These are phyloP conservation scores for Tephrocybe rancida DNA, from an alignment of 768 basidiomycete genomes.

Conservation along the genomic window DNA sequence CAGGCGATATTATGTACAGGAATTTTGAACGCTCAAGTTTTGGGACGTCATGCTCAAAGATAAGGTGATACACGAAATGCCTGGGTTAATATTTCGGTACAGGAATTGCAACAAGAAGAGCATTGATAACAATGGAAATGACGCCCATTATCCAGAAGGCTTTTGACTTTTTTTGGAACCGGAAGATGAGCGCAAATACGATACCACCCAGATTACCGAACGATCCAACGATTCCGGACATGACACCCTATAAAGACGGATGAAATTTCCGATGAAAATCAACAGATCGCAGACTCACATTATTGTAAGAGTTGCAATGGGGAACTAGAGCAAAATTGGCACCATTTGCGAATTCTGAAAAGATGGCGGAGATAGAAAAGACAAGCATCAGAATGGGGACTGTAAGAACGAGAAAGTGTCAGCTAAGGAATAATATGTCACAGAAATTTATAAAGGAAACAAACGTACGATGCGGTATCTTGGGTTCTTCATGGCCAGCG, in stretches of 20 bases:
- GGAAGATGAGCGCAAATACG: slow-evolving; percentile 48
- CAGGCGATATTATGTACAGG: too few species aligned
- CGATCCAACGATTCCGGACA: slow-evolving; percentile 39
- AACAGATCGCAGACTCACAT: slow-evolving; percentile 12
- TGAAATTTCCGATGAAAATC: neutral
- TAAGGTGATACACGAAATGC: neutral
- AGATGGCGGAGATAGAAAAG: slow-evolving; percentile 40
- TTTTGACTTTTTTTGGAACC: slow-evolving; percentile 41
- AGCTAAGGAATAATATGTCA: neutral
- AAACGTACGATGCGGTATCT: slow-evolving; percentile 37
- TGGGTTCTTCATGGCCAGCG: slow-evolving; percentile 12
- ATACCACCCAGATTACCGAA: slow-evolving; percentile 47
- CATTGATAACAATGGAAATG: slow-evolving; percentile 37
- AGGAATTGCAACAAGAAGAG: slow-evolving; percentile 22
- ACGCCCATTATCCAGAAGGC: slow-evolving; percentile 51
- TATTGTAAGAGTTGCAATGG: slow-evolving; percentile 46
- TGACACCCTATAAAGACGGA: slow-evolving; percentile 25
- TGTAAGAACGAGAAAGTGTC: neutral
- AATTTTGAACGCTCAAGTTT: too few species aligned
- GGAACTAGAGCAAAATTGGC: slow-evolving; percentile 54
- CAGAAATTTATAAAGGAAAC: neutral
- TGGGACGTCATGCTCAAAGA: too few species aligned
- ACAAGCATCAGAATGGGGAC: slow-evolving; percentile 40
- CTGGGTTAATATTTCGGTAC: slow-evolving; percentile 24
- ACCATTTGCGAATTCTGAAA: slow-evolving; percentile 50